Evolutionary conservation across 306 rosid species (phyloP), one percentile per base, ranked within the genome.

Genomic region (Inga leiocalycina): DNA sequence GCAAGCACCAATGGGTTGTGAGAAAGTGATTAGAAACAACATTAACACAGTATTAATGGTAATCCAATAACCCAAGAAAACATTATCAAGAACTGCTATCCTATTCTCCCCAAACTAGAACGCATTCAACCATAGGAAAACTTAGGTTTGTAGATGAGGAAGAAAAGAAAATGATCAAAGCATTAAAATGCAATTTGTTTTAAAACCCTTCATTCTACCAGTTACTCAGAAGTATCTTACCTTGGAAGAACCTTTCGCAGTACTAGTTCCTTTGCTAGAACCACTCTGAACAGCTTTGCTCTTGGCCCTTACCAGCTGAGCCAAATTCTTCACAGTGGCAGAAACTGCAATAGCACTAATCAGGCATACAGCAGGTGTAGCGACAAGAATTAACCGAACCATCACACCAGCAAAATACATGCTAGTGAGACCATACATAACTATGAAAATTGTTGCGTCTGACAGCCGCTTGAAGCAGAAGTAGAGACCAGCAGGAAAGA

Each of bases 401-500:
- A 97, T 97, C 83, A 97, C 99, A 75, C 99, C 99, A 30, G 99
- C 99, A 68, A 97, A 97, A 78, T 97, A 97, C 99, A 97, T 97
- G 95, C 99, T 97, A 35, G 99, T 97, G 68, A 97, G 98, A 62
- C 99, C 99, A 88, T 97, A 97, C 97, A 97, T 89, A 81, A 97
- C 97, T 12, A 97, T 86, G 84, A 97, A 97, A 70, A 97, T 97
- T 19, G 99, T 97, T 71, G 99, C 99, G 88, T 97, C 99, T 16
- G 99, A 88, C 86, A 97, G 84, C 71, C 99, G 90, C 92, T 97
- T 97, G 97, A 97, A 97, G 90, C 99, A 97, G 79, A 97, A 97
- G 62, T 97, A 97, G 83, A 97, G 98, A 79, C 99, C 99, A 4
- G 99, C 98, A 32, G 99, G 99, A 91, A 97, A 97, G 84, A 97